phyloP scores from a whole-genome alignment of 2,329 filamentous ascomycete species.

The Cryphonectria radicalis region DNA sequence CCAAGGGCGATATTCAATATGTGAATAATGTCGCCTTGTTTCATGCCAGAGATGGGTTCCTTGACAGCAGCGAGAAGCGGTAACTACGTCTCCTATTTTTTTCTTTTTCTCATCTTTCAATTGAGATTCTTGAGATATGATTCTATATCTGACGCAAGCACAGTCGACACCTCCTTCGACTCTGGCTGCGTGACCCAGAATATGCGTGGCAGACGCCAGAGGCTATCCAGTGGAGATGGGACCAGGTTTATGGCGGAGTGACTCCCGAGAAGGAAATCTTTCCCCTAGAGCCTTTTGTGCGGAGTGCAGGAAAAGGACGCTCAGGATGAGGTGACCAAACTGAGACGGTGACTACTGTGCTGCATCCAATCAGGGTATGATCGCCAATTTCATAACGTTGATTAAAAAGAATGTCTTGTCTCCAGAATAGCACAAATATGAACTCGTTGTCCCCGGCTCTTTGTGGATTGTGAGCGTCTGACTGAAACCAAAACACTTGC shows the following conservation, averaged over 20 bases:
- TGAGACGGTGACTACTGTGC: neutral
- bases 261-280: slow-evolving; percentile 57
- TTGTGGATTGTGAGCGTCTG: neutral
- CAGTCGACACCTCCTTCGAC: slow-evolving; percentile 53
- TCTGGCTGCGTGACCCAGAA: slow-evolving; percentile 56
- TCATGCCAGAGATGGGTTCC: slow-evolving; percentile 56
- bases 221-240: slow-evolving; percentile 52
- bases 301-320: slow-evolving; percentile 43
- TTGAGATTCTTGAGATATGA: slow-evolving; percentile 47
- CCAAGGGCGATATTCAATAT: slow-evolving; percentile 58
- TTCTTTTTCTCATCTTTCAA: slow-evolving; percentile 15
- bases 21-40: slow-evolving; percentile 60
- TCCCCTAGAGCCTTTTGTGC: slow-evolving; percentile 58
- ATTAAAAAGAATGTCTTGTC: neutral
- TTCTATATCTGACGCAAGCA: slow-evolving; percentile 24
- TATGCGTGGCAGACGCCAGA: slow-evolving; percentile 53
- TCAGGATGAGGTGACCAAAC: neutral
- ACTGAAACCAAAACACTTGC: neutral
- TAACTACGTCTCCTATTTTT: slow-evolving; percentile 41
- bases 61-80: slow-evolving; percentile 48
- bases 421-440: neutral
- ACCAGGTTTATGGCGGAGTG: slow-evolving; percentile 56
- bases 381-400: neutral
- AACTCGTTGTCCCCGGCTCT: neutral
- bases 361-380: neutral